Evolutionary conservation across 306 rosid species (phyloP), one percentile per base, ranked within the genome.

Genomic region (Pueraria montana): DNA sequence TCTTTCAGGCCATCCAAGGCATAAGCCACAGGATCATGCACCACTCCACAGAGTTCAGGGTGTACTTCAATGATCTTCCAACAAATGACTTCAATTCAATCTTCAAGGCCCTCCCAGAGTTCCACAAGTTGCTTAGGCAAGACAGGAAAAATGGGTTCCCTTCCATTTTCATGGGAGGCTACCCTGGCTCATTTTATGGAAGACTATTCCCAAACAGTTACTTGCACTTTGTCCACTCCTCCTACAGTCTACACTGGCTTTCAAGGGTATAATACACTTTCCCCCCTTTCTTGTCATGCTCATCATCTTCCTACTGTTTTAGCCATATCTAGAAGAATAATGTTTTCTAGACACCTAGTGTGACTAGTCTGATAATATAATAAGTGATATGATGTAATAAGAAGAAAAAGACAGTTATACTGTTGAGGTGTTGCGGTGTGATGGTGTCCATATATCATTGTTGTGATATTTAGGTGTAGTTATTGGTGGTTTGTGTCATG

Each of bases 1-100:
- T 96, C 21, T 86, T 94, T 49, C 89, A 84, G 58, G 88, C 91
- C 20, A 87, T 96, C 38, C 88, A 85, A 81, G 42, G 70, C 21
- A 84, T 82, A 43, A 85, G 94, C 84, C 80, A 80, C 27, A 84
- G 86, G 36, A 81, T 78, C 80, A 75, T 63, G 62, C 87, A 85
- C 13, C 87, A 87, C 32, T 72, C 88, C 23, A 82, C 89, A 23
- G 98, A 94, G 84, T 83, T 94, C 46, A 77, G 95, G 65, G 94
- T 94, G 0, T 91, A 89, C 87, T 88, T 96, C 10, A 96, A 96
- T 72, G 99, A 96, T 89, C 99, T 96, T 66, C 99, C 97, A 6
- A 86, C 98, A 24, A 96, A 96, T 79, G 99, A 96, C 90, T 96
- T 96, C 93, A 96, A 96, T 87, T 87, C 99, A 34, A 89, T 96